phyloP scores from a whole-genome alignment of 148 eudicot genomes.

The Cornus controversa region DNA sequence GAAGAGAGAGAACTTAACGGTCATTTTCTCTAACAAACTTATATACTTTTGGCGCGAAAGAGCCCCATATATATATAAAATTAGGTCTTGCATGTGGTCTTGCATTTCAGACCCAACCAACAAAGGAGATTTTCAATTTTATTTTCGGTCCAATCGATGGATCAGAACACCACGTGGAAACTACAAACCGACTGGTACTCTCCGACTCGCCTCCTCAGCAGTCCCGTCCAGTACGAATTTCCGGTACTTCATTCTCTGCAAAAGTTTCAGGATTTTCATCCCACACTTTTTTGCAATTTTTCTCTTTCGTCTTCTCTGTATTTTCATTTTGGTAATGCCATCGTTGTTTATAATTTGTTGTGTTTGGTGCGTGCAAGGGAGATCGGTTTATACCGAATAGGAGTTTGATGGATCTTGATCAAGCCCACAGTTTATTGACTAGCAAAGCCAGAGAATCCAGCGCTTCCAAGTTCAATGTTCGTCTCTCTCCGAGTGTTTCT shows the following conservation, averaged over 20 bases:
- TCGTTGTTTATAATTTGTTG: neutral
- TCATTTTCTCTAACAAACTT: neutral
- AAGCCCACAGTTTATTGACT: constrained; percentile 35
- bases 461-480: constrained; percentile 19
- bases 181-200: constrained; percentile 41
- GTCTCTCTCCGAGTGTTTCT: constrained; percentile 10
- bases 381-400: constrained; percentile 49
- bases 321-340: neutral
- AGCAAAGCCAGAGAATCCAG: constrained; percentile 16
- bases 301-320: neutral
- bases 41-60: constrained; percentile 11
- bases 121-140: neutral
- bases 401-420: constrained; percentile 55
- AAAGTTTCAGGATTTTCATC: neutral
- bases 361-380: constrained; percentile 19
- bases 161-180: neutral
- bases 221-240: constrained; percentile 32
- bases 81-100: neutral
- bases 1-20: neutral
- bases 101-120: neutral
- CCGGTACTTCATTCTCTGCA: constrained; percentile 17
- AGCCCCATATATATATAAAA: too few species aligned
- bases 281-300: too few species aligned
- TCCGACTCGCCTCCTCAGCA: constrained; percentile 37
- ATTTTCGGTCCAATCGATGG: neutral